Evolutionary conservation across 2,329 filamentous ascomycete species (phyloP), one percentile per base, ranked within the genome.

Genomic region (Dothistroma septosporum): DNA sequence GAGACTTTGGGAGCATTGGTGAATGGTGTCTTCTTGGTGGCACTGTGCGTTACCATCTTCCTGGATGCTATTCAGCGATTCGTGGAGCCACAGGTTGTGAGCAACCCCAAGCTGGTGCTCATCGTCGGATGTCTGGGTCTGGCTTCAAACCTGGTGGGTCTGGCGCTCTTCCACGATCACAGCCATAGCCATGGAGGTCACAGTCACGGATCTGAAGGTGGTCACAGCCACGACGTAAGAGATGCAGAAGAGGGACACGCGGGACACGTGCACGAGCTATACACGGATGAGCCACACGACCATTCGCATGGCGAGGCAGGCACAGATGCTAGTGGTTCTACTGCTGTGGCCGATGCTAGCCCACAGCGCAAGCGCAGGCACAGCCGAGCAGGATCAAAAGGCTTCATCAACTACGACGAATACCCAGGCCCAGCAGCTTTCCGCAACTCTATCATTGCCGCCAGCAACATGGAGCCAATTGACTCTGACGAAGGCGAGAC

Each of bases 1-100:
- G 94, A 99, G 80, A 97, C 96, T 11, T 83, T 99, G 6, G 94
- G 94, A 72, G 94, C 94, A 53, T 87, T 97, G 69, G 91, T 97
- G 78, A 99, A 99, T 72, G 94, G 94, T 67, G 93, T 97, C 50
- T 99, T 99, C 79, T 83, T 99, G 49, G 94, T 99, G 72, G 94
- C 94, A 8, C 85, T 99, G 9, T 99, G 94, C 78, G 82, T 99
- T 59, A 95, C 93, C 55, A 99, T 99, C 76, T 90, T 97, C 72
- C 87, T 99, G 70, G 94, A 99, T 77, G 94, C 94, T 16, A 84
- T 97, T 62, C 91, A 92, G 70, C 89, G 94, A 72, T 89, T 99
- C 68, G 83, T 97, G 72, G 91, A 97, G 70, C 92, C 92, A 8
- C 92, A 93, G 70, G 86, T 90, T 73, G 92, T 99, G 71, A 82